Evolutionary conservation across 768 basidiomycete species (phyloP).

Genomic region (Xanthoconium stramineum): DNA sequence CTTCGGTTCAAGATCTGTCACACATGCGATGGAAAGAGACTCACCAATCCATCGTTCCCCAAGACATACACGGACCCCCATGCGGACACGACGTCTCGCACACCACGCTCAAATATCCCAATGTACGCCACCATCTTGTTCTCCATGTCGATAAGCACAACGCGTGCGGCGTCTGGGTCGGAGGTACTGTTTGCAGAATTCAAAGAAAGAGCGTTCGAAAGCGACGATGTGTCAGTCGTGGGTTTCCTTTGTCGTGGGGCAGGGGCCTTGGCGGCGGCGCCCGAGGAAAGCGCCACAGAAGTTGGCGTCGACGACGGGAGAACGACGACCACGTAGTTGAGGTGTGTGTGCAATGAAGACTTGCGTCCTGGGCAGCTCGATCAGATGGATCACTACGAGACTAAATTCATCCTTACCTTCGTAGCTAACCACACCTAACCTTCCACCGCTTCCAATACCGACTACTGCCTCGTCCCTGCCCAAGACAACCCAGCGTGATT

Average conservation of each 20-base stretch:
- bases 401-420: constrained; percentile 59
- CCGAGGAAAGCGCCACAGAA: constrained; percentile 41
- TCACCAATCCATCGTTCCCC: constrained; percentile 73
- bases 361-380: constrained; percentile 39
- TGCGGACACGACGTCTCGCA: constrained; percentile 76
- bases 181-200: constrained; percentile 38
- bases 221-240: constrained; percentile 11
- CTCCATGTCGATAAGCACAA: constrained; percentile 87
- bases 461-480: constrained; percentile 93
- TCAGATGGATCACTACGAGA: background rate
- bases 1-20: background rate
- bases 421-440: constrained; percentile 85
- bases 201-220: constrained; percentile 3
- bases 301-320: constrained; percentile 78
- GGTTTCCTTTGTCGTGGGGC: constrained; percentile 23
- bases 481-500: constrained; percentile 70
- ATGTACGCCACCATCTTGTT: constrained; percentile 89
- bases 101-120: constrained; percentile 77
- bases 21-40: constrained; percentile 13
- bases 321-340: constrained; percentile 84
- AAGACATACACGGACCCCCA: constrained; percentile 82
- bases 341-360: constrained; percentile 68
- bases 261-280: constrained; percentile 57
- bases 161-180: constrained; percentile 65
- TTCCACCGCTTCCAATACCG: constrained; percentile 74